A percentile compares a stretch with the other conserved stretches of the same genome.
phyloP scores from a whole-genome alignment of 208 protist species.

The Crithidia brevicula region DNA sequence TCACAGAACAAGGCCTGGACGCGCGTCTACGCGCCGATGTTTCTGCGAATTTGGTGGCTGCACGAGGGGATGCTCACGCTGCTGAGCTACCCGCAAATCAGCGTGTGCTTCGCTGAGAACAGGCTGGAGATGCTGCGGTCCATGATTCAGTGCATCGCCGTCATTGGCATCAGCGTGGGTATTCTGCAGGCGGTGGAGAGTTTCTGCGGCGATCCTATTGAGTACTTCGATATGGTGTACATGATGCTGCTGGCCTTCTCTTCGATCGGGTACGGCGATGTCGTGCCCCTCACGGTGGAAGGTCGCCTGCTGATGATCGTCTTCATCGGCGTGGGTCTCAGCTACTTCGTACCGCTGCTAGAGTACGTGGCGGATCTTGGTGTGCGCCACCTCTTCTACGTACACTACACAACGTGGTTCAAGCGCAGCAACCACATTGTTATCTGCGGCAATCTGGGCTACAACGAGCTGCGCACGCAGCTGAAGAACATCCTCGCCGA shows the following conservation, averaged over 20 bases:
- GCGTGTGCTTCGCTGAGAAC: conserved; percentile 43
- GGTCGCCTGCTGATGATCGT: conserved; percentile 40
- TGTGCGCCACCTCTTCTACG: conserved; percentile 32
- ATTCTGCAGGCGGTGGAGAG: conserved; percentile 42
- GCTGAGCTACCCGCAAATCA: conserved; percentile 45
- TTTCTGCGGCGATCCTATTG: conserved; percentile 41
- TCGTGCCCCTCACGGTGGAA: conserved; percentile 32
- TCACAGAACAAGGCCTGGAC: conserved; percentile 30
- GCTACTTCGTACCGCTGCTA: conserved; percentile 41
- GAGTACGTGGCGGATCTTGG: conserved; percentile 44
- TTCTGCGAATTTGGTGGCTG: conserved; percentile 45
- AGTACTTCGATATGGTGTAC: conserved; percentile 44
- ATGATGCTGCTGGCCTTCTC: conserved; percentile 51
- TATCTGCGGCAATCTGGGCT: conserved; percentile 31
- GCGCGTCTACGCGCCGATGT: conserved; percentile 42
- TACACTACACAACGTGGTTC: conserved; percentile 40
- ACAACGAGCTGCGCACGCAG: conserved; percentile 44
- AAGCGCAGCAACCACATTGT: conserved; percentile 42
- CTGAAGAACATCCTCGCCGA: conserved; percentile 46
- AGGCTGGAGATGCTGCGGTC: conserved; percentile 39
- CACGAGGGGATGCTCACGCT: conserved; percentile 40
- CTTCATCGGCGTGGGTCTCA: conserved; percentile 41
- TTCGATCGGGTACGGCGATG: conserved; percentile 44
- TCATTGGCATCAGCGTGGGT: conserved; percentile 47
- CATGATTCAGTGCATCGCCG: conserved; percentile 45